Evolutionary conservation across 2,329 filamentous ascomycete species (phyloP).

Genomic region (Phoma sp.): DNA sequence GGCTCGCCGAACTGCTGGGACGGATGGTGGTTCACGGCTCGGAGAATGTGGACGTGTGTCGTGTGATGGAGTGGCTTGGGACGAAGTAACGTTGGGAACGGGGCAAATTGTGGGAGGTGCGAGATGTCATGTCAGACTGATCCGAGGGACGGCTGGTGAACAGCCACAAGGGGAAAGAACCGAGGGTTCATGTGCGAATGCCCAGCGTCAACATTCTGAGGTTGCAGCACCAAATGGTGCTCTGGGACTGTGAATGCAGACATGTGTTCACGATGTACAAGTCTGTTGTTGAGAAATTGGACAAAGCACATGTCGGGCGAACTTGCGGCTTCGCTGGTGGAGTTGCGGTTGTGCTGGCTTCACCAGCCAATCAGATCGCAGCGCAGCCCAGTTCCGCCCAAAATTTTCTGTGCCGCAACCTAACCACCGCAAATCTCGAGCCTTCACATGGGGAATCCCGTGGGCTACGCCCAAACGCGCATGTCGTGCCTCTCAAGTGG

Average conservation of each 20-base stretch:
- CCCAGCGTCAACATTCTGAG: not conserved
- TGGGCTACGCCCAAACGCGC: not conserved
- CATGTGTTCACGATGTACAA: not conserved
- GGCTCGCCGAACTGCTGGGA: slow-evolving; percentile 13
- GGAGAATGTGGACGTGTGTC: not conserved
- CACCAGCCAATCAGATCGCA: slow-evolving; percentile 7
- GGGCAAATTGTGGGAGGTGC: not conserved
- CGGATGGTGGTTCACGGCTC: not conserved
- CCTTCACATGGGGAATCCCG: slow-evolving; percentile 9
- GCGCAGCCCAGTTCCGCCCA: slow-evolving; percentile 10
- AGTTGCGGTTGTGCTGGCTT: no score
- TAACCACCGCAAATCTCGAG: slow-evolving; percentile 1
- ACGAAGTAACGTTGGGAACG: not conserved
- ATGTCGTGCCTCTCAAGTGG: slow-evolving; percentile 2
- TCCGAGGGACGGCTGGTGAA: not conserved
- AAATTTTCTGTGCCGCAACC: not conserved
- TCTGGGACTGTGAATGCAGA: not conserved
- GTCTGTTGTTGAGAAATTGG: not conserved
- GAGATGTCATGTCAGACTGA: slow-evolving; percentile 6
- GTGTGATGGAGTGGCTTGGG: not conserved
- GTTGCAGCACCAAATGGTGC: not conserved
- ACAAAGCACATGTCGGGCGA: not conserved
- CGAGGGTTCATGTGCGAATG: slow-evolving; percentile 14
- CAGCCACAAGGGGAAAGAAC: slow-evolving; percentile 3
- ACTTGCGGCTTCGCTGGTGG: not conserved